These are phyloP conservation scores for Yarrowia hollandica DNA, from an alignment of 805 yeast species.

Conservation along the genomic window DNA sequence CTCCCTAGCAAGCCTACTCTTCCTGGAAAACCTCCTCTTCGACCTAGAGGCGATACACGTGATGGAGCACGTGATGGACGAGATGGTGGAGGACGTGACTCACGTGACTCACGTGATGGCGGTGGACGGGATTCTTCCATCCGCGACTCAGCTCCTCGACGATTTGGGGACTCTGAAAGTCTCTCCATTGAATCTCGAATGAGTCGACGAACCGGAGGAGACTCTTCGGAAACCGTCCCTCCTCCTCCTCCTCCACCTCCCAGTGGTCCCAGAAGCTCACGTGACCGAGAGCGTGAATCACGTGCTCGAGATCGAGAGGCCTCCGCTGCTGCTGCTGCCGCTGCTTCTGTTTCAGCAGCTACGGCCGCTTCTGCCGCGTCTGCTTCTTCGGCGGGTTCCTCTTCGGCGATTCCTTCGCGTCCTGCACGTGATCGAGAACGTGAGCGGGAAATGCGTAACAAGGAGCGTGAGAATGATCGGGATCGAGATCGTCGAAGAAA, in stretches of 20 bases:
- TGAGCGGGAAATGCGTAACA: constrained; percentile 28
- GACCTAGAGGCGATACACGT: constrained; percentile 20
- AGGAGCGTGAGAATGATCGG: constrained; percentile 12
- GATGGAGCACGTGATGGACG: constrained; percentile 30
- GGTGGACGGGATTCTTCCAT: background rate
- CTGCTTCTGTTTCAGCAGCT: too few species aligned
- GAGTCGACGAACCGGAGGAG: constrained; percentile 3
- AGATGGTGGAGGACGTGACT: constrained; percentile 30
- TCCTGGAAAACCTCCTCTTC: constrained; percentile 1
- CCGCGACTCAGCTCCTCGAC: constrained; percentile 16
- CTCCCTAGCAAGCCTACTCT: background rate
- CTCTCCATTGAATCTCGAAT: constrained; percentile 20
- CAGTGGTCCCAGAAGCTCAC: constrained; percentile 1
- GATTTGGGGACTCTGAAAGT: constrained; percentile 30
- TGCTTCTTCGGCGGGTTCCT: too few species aligned
- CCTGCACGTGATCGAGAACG: constrained; percentile 30
- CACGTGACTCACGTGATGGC: constrained; percentile 29
- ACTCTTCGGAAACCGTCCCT: background rate
- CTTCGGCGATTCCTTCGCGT: background rate
- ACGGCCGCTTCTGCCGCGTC: too few species aligned
- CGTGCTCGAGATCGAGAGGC: constrained; percentile 26
- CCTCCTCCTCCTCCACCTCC: constrained; percentile 22
- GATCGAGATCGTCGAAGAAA: background rate
- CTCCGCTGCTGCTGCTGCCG: too few species aligned
- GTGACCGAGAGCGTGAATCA: constrained; percentile 25